phyloP scores from a whole-genome alignment of 2,329 filamentous ascomycete species.

The Ceratocystis colombiana region DNA sequence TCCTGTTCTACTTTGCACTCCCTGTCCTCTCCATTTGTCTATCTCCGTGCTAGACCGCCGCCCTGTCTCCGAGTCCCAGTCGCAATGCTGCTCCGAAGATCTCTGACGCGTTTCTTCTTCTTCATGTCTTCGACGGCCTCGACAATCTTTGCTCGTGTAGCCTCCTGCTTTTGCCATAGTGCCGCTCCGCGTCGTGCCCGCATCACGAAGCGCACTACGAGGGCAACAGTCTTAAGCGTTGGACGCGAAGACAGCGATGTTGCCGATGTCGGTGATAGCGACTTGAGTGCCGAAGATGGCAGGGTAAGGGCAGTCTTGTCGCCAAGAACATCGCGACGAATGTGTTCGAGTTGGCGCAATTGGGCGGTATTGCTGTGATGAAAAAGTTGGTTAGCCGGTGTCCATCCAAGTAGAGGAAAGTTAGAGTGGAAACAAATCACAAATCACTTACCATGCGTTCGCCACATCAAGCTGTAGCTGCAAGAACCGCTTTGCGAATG shows the following conservation, averaged over 20 bases:
- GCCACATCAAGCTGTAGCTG: slow-evolving; percentile 70
- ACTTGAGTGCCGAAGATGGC: slow-evolving; percentile 20
- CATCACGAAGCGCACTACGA: slow-evolving; percentile 44
- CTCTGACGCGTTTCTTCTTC: slow-evolving; percentile 37
- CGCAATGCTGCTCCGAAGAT: slow-evolving; percentile 10
- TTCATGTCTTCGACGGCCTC: slow-evolving; percentile 41
- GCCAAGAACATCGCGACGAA: slow-evolving; percentile 44
- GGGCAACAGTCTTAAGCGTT: slow-evolving; percentile 39
- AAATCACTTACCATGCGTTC: slow-evolving; percentile 69
- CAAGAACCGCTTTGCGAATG: slow-evolving; percentile 80
- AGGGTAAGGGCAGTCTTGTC: slow-evolving; percentile 31
- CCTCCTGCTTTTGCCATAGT: slow-evolving; percentile 44
- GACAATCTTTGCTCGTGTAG: slow-evolving; percentile 40
- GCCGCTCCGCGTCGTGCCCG: slow-evolving; percentile 41
- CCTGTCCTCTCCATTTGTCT: background rate
- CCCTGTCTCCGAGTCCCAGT: slow-evolving; percentile 32
- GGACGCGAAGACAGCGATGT: slow-evolving; percentile 22
- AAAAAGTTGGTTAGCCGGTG: slow-evolving; percentile 18
- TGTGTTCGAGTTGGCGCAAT: slow-evolving; percentile 71
- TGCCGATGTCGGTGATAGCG: slow-evolving; percentile 16
- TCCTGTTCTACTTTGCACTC: background rate
- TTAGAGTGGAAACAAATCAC: slow-evolving; percentile 18
- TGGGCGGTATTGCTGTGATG: slow-evolving; percentile 75
- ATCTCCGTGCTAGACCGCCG: background rate
- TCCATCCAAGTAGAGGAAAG: slow-evolving; percentile 5